Evolutionary conservation across 2,329 filamentous ascomycete species (phyloP).

Genomic region (Mycosphaerelloides madeirae): DNA sequence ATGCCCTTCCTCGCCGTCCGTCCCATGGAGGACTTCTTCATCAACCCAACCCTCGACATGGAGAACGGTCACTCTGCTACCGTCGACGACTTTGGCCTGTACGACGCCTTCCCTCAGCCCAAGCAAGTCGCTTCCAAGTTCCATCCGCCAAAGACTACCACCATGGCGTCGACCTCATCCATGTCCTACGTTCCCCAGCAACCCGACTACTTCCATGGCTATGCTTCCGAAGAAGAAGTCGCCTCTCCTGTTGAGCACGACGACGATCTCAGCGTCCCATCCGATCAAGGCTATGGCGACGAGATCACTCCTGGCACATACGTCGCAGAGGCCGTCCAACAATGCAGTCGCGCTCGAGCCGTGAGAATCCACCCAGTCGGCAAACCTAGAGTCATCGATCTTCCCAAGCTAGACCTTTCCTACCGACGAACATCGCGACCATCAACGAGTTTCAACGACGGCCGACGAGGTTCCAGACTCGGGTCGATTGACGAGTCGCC

Average conservation of each 20-base stretch:
- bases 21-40: constrained; percentile 21
- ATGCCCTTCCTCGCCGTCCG: constrained; percentile 13
- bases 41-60: constrained; percentile 15
- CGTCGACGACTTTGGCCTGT: background rate
- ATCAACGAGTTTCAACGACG: no score
- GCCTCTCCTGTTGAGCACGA: constrained; percentile 24
- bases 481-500: constrained; percentile 2
- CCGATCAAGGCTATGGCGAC: constrained; percentile 17
- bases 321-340: constrained; percentile 16
- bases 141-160: background rate
- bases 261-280: constrained; percentile 20
- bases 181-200: constrained; percentile 8
- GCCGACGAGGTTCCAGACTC: background rate
- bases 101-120: background rate
- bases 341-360: constrained; percentile 25
- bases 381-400: constrained; percentile 26
- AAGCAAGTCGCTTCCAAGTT: background rate
- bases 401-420: constrained; percentile 17
- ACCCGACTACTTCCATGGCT: constrained; percentile 11
- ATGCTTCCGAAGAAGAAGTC: constrained; percentile 30
- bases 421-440: background rate
- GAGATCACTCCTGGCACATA: constrained; percentile 19
- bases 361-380: constrained; percentile 27
- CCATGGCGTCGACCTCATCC: constrained; percentile 11
- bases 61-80: constrained; percentile 1